Base-by-base conservation (phyloP, 768 basidiomycete genomes). In the Lyophyllum semitale region DNA sequence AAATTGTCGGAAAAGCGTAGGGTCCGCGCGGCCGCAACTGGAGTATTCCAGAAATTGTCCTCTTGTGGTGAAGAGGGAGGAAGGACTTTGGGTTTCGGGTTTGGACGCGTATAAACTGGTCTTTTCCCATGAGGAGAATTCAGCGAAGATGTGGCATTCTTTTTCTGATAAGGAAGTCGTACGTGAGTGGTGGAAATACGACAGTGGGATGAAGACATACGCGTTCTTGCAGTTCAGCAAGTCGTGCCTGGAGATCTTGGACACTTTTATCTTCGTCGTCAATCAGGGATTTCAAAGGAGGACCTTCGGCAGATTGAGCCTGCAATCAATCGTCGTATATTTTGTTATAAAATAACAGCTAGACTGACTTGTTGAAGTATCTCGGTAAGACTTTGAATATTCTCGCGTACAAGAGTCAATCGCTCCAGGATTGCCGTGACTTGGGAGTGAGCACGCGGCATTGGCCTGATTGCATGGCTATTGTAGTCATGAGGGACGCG, bases 1-100 rank as follows among this genome's bases (percentile, higher is more conserved):
- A 87, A 73, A 55, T 84, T 84, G 37, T 85, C 83, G 1, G 79
- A 79, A 58, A 91, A 89, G 48, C 79, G 82, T 13, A 90, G 72
- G 0, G 82, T 82, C 35, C 85, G 84, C 13, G 77, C 80, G 1
- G 79, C 65, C 9, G 71, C 69, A 2, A 78, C 78, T 7, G 86
- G 84, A 0, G 86, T 85, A 27, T 76, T 79, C 85, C 87, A 88
- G 63, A 87, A 85, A 38, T 74, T 76, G 33, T 84, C 79, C 64
- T 88, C 86, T 25, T 79, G 71, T 13, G 67, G 72, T 8, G 73
- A 63, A 69, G 66, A 52, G 22, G 70, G 60, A 37, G 63, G 51
- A 46, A 43, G 26, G 15, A 59, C 20, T 62, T 48, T 48, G 62
- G 45, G 63, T 59, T 48, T 58, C 63, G 43, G 63, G 57, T 55